Conservation (phyloP, 495 filamentous ascomycete genomes). For the Apodospora peruviana region DNA sequence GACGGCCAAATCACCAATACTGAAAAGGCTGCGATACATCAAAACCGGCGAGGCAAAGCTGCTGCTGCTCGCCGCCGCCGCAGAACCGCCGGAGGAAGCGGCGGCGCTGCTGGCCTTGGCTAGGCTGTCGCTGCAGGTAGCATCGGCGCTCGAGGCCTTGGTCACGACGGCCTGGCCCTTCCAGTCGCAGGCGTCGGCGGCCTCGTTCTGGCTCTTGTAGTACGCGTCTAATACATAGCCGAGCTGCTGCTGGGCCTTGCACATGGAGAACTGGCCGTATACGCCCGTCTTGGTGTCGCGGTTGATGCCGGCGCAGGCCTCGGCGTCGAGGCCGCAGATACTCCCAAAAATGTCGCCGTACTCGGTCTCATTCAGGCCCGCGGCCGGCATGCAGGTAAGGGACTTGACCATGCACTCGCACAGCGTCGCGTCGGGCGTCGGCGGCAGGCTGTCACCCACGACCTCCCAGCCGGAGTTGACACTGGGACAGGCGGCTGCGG, state of each 20-base stretch:
- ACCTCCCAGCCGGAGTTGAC: slow-evolving; percentile 63
- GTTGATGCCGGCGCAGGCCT: slow-evolving; percentile 62
- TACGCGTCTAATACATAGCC: slow-evolving; percentile 77
- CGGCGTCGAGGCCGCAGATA: slow-evolving; percentile 57
- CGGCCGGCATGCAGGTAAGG: slow-evolving; percentile 62
- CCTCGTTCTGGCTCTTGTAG: slow-evolving; percentile 58
- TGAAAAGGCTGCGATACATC: slow-evolving; percentile 49
- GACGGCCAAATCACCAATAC: slow-evolving; percentile 58
- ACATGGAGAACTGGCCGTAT: slow-evolving; percentile 92
- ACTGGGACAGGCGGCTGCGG: slow-evolving; percentile 66
- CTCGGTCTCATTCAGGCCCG: slow-evolving; percentile 40
- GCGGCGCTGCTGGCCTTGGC: slow-evolving; percentile 44
- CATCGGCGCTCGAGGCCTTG: slow-evolving; percentile 5
- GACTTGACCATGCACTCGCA: slow-evolving; percentile 78
- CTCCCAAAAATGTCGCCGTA: slow-evolving; percentile 63
- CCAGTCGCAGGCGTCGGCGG: slow-evolving; percentile 68
- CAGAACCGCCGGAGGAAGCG: slow-evolving; percentile 21
- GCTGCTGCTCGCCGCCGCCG: slow-evolving; percentile 28
- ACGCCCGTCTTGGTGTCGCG: slow-evolving; percentile 64
- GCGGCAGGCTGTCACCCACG: slow-evolving; percentile 60
- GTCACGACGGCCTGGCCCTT: slow-evolving; percentile 30
- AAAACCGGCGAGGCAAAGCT: slow-evolving; percentile 31
- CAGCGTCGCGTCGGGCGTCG: slow-evolving; percentile 64
- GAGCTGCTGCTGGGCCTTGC: slow-evolving; percentile 68
- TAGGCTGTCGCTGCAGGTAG: slow-evolving; percentile 28